Percentiles rank a stretch among this genome's conserved stretches.
phyloP scores from a whole-genome alignment of 2,329 filamentous ascomycete genomes.

The Coccinonectria pachysandricola region DNA sequence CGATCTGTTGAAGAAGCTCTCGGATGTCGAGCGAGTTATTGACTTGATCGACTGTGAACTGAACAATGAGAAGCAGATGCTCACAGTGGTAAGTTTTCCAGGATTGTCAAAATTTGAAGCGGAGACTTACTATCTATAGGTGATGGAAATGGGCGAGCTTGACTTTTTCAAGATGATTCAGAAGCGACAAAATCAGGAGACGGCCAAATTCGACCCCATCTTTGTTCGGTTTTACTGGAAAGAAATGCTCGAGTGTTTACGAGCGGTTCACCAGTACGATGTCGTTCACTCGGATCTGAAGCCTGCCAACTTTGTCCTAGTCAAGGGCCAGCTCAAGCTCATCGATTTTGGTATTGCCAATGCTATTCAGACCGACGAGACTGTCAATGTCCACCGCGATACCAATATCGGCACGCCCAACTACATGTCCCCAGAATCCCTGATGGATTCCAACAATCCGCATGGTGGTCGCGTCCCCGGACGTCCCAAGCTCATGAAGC shows the following conservation, averaged over 20 bases:
- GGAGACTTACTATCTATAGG: constrained; percentile 34
- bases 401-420: constrained; percentile 93
- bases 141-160: constrained; percentile 96
- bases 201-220: constrained; percentile 70
- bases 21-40: constrained; percentile 81
- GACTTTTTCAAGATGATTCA: constrained; percentile 82
- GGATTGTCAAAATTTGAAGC: not conserved
- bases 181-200: constrained; percentile 59
- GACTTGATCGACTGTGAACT: constrained; percentile 86
- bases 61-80: constrained; percentile 80
- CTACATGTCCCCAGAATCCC: constrained; percentile 95
- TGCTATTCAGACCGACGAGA: constrained; percentile 89
- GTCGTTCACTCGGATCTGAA: constrained; percentile 97
- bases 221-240: constrained; percentile 99
- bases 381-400: constrained; percentile 94
- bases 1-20: constrained; percentile 72
- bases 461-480: constrained; percentile 33
- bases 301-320: constrained; percentile 91
- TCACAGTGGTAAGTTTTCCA: constrained; percentile 60
- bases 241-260: constrained; percentile 95
- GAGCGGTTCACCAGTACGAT: constrained; percentile 77
- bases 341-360: constrained; percentile 99
- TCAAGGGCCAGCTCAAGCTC: constrained; percentile 81
- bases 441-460: constrained; percentile 73
- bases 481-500: constrained; percentile 72